These are phyloP conservation scores for Dalbergia oliveri DNA, from an alignment of 306 rosid species.

Conservation along the genomic window DNA sequence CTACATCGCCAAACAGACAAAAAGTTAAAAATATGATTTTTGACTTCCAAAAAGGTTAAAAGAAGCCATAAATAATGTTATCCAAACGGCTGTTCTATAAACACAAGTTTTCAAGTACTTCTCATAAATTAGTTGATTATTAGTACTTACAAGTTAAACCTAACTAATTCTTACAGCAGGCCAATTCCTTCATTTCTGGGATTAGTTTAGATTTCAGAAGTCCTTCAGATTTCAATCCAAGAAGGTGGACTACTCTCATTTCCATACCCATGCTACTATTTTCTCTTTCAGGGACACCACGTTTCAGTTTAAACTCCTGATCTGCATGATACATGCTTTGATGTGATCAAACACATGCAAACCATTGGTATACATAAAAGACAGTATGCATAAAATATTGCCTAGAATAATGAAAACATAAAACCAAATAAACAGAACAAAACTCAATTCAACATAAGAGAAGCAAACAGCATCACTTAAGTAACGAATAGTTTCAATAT, in stretches of 20 bases:
- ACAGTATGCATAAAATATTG: background rate
- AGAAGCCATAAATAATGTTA: too few species aligned
- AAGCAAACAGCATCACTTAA: background rate
- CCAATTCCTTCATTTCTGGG: background rate
- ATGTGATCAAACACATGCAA: background rate
- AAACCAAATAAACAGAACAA: background rate
- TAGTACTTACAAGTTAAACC: background rate
- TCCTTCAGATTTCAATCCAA: slow-evolving; percentile 9
- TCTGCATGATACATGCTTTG: background rate
- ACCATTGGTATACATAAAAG: background rate
- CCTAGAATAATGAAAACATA: background rate
- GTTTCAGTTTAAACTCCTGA: background rate
- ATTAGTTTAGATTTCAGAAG: slow-evolving; percentile 18
- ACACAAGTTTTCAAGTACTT: background rate
- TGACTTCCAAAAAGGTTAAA: too few species aligned
- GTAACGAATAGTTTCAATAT: background rate
- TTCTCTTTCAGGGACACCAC: background rate
- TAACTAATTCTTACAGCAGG: background rate
- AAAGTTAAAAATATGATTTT: too few species aligned
- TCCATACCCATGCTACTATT: slow-evolving; percentile 17
- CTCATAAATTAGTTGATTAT: slow-evolving; percentile 17
- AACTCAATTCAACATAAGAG: background rate
- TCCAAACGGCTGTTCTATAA: background rate
- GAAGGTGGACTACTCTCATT: slow-evolving; percentile 3
- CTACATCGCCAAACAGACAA: too few species aligned